phyloP scores from a whole-genome alignment of 73 alveolate species.

The Paramecium pentaurelia region DNA sequence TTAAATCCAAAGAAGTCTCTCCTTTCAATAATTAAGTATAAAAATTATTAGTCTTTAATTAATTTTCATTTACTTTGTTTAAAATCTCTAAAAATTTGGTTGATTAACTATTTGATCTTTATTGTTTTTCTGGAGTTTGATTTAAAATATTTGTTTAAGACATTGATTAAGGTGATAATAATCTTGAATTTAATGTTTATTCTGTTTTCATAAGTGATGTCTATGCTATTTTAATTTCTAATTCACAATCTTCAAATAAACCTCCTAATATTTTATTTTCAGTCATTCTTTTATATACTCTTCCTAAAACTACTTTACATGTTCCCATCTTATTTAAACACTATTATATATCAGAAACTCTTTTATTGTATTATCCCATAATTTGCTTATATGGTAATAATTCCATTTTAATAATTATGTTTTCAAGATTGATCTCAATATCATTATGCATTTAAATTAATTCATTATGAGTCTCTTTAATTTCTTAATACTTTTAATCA shows the following conservation, averaged over 20 bases:
- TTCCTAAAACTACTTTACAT: neutral
- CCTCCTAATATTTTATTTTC: neutral
- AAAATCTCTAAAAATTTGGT: neutral
- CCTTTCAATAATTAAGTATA: neutral
- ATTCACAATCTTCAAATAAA: neutral
- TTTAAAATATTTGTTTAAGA: neutral
- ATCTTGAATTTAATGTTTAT: neutral
- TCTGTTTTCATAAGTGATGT: neutral
- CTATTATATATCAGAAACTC: neutral
- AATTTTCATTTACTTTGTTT: neutral
- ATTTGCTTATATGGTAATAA: neutral
- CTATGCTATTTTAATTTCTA: neutral
- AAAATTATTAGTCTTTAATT: neutral
- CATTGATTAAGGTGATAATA: neutral
- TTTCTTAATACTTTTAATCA: neutral
- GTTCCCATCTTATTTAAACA: neutral
- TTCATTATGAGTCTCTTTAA: neutral
- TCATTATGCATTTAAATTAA: neutral
- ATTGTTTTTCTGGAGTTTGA: neutral
- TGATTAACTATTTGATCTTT: neutral
- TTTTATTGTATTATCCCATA: neutral
- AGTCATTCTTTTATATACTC: neutral
- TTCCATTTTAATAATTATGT: neutral
- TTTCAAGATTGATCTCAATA: neutral
- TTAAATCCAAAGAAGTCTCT: neutral